Conservation (phyloP, 2,329 filamentous ascomycete genomes). For the Phyllosticta citribraziliensis region DNA sequence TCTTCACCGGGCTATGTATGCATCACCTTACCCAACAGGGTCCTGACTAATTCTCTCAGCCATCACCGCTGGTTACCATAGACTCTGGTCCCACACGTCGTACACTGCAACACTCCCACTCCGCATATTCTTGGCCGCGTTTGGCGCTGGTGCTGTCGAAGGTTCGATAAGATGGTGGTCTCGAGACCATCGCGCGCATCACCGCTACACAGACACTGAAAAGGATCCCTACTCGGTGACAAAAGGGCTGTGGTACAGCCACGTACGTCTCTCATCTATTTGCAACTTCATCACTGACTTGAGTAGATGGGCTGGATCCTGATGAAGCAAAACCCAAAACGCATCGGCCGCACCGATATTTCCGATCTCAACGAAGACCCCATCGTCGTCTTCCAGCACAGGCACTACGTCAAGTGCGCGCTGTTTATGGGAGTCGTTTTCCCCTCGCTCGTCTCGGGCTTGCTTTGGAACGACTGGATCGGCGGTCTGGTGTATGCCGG, state of each 20-base stretch:
- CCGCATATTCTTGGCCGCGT: constrained; percentile 70
- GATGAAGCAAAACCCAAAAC: constrained; percentile 87
- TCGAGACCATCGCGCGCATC: constrained; percentile 75
- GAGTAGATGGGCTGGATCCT: constrained; percentile 72
- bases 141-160: constrained; percentile 74
- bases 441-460: constrained; percentile 64
- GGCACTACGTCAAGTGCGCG: constrained; percentile 73
- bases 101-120: constrained; percentile 70
- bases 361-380: constrained; percentile 79
- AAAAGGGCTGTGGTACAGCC: constrained; percentile 54
- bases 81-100: constrained; percentile 77
- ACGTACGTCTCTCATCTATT: not conserved
- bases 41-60: not conserved
- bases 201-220: constrained; percentile 85
- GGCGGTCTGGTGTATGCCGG: constrained; percentile 80
- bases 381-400: constrained; percentile 80
- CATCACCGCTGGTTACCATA: constrained; percentile 54
- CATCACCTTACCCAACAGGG: not conserved
- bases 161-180: constrained; percentile 87
- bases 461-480: constrained; percentile 71
- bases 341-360: constrained; percentile 79
- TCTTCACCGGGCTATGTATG: constrained; percentile 57
- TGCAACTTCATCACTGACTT: not conserved
- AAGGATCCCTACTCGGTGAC: constrained; percentile 88
- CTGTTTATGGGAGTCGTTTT: constrained; percentile 67